Conservation (phyloP, 2,329 filamentous ascomycete genomes). For the Sporothrix brasiliensis region DNA sequence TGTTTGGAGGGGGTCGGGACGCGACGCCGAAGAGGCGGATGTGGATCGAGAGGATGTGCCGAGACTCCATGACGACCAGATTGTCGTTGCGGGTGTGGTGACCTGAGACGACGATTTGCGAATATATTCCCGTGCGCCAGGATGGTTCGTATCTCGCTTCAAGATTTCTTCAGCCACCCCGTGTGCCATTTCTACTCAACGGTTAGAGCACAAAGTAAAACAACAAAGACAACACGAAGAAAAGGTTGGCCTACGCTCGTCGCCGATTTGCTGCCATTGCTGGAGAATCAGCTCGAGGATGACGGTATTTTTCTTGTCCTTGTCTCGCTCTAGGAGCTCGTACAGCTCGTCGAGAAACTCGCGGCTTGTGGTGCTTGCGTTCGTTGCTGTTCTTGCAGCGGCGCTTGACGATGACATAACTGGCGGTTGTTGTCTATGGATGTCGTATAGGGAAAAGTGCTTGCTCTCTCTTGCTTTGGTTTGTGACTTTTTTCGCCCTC, state of each 20-base stretch:
- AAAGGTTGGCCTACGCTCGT: slow-evolving; percentile 21
- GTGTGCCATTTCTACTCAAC: slow-evolving; percentile 26
- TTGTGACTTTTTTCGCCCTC: neutral
- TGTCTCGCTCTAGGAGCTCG: slow-evolving; percentile 31
- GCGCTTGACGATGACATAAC: slow-evolving; percentile 22
- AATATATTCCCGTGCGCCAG: slow-evolving; percentile 21
- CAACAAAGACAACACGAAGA: neutral
- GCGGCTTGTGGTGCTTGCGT: neutral
- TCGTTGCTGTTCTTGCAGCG: neutral
- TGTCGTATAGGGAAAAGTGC: neutral
- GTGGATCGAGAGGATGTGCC: slow-evolving; percentile 45
- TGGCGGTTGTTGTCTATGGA: neutral
- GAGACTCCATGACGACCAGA: slow-evolving; percentile 41
- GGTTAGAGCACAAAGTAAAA: neutral
- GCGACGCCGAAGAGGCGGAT: slow-evolving; percentile 26
- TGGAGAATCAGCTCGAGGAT: slow-evolving; percentile 34
- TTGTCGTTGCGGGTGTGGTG: slow-evolving; percentile 21
- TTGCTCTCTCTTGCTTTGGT: neutral
- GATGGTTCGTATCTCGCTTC: slow-evolving; percentile 29
- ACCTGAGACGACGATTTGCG: slow-evolving; percentile 23
- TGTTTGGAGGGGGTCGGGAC: neutral
- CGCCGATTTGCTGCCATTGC: slow-evolving; percentile 33
- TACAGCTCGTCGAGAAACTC: slow-evolving; percentile 34
- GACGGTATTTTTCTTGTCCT: slow-evolving; percentile 28
- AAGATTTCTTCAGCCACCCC: slow-evolving; percentile 34